Conservation (phyloP, 352 stramenopile genomes). For the Phytopythium helicoides region DNA sequence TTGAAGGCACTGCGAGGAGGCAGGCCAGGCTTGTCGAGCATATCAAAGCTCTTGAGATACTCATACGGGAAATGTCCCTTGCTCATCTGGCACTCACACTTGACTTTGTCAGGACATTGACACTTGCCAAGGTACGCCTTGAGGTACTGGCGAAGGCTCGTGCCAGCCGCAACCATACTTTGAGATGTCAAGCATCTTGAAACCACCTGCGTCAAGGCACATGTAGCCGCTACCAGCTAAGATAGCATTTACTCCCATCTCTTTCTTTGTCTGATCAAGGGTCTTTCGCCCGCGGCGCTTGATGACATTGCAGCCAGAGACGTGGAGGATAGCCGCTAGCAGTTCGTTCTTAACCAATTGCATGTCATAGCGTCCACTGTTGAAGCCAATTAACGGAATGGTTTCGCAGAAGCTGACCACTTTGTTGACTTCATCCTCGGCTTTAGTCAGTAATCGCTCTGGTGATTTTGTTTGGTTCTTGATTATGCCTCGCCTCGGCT, state of each 20-base stretch:
- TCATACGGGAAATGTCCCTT: conserved; percentile 32
- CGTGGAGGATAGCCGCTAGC: conserved; percentile 10
- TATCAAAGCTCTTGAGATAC: conserved; percentile 27
- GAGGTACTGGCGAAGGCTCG: conserved; percentile 21
- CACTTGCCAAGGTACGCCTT: conserved; percentile 26
- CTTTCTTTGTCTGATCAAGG: too few relatives aligned
- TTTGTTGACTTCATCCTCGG: neutral
- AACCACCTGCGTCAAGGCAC: conserved; percentile 20
- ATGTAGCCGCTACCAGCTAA: conserved; percentile 12
- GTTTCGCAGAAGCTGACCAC: neutral
- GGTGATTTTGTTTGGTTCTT: too few relatives aligned
- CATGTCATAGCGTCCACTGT: conserved; percentile 23
- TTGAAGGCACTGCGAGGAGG: conserved; percentile 24
- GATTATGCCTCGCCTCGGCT: too few relatives aligned
- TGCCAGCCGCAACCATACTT: conserved; percentile 33
- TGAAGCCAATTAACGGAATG: conserved; percentile 16
- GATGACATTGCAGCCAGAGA: conserved; percentile 20
- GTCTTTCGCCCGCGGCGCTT: conserved; percentile 7
- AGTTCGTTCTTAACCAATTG: conserved; percentile 32
- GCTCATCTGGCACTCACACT: conserved; percentile 16
- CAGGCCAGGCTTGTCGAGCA: conserved; percentile 16
- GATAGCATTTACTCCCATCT: too few relatives aligned
- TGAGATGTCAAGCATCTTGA: conserved; percentile 32
- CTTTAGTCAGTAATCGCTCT: too few relatives aligned
- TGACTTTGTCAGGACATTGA: conserved; percentile 30